Evolutionary conservation across 2,329 filamentous ascomycete species (phyloP).

Genomic region (Aspergillus versicolor): DNA sequence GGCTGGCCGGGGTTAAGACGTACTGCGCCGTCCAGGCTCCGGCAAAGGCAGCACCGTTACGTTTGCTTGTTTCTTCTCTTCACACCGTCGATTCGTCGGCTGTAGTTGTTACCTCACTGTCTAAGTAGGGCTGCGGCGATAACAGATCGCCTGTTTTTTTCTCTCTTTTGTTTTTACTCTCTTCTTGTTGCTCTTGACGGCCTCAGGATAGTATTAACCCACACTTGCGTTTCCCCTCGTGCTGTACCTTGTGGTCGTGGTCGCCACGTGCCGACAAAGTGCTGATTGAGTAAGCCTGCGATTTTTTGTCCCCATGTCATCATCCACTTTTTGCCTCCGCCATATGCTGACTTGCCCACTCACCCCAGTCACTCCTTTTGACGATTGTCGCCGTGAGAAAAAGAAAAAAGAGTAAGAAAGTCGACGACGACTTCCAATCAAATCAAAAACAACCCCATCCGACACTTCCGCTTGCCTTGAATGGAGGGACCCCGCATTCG

Average conservation of each 20-base stretch:
- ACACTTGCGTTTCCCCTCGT: neutral
- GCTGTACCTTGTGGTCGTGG: neutral
- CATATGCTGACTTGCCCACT: conserved; percentile 12
- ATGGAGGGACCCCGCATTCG: conserved; percentile 23
- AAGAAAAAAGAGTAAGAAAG: conserved; percentile 2
- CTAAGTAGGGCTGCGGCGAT: neutral
- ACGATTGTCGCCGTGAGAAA: neutral
- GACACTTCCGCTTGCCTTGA: conserved; percentile 11
- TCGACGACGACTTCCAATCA: conserved; percentile 1
- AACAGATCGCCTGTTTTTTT: neutral
- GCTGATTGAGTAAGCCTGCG: conserved; percentile 10
- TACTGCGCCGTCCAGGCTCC: neutral
- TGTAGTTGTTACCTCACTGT: neutral
- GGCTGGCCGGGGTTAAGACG: conserved; percentile 6
- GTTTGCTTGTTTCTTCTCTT: conserved; percentile 12
- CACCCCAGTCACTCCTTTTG: conserved; percentile 19
- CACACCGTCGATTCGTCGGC: neutral
- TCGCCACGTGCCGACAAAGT: conserved; percentile 4
- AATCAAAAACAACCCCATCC: conserved; percentile 1
- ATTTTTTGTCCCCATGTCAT: conserved; percentile 16
- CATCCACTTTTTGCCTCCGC: conserved; percentile 14
- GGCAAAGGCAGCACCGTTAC: conserved; percentile 17
- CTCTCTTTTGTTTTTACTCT: neutral
- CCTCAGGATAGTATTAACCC: neutral
- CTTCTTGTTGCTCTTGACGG: neutral